Base-by-base conservation (phyloP, 1,139 yeast species). In the Keqinozyma sinolaborantium region DNA sequence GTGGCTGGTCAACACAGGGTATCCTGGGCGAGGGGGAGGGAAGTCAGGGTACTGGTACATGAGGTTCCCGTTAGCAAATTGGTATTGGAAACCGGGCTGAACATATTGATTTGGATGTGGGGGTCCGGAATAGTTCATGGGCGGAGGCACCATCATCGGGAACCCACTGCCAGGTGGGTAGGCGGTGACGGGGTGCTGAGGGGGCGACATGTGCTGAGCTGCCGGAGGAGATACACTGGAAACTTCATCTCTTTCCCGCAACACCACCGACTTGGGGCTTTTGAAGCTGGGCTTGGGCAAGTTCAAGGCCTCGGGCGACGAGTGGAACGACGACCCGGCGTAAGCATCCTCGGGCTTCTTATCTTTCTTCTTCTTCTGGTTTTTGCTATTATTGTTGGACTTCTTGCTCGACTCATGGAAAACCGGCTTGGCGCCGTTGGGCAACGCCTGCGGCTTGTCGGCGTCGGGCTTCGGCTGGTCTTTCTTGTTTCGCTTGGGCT, bases 261-360 rank as follows among this genome's bases (percentile, higher is more conserved):
- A 18, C 7, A 7, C 21, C 7, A 34, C 42, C 7, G 40, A 36
- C 35, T 53, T 58, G 2, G 64, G 62, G 9, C 64, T 53, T 1
- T 56, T 49, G 47, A 75, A 75, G 3, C 77, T 64, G 5, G 81
- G 81, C 42, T 73, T 75, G 19, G 80, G 80, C 39, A 75, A 62
- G 24, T 73, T 70, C 40, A 73, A 56, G 3, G 80, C 79, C 26
- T 74, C 75, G 1, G 81, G 81, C 13, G 79, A 72, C 14, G 76
- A 69, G 50, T 71, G 77, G 47, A 75, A 75, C 25, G 79, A 70
- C 25, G 79, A 70, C 12, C 81, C 81, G 32, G 81, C 81, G 51
- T 73, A 75, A 21, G 62, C 62, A 23, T 62, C 65, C 44, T 53
- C 67, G 21, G 41, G 37, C 14, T 9, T 42, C 34, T 45, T 47